Conservation (phyloP, 163 green algal species). For the Chlamydomonas reinhardtii region DNA sequence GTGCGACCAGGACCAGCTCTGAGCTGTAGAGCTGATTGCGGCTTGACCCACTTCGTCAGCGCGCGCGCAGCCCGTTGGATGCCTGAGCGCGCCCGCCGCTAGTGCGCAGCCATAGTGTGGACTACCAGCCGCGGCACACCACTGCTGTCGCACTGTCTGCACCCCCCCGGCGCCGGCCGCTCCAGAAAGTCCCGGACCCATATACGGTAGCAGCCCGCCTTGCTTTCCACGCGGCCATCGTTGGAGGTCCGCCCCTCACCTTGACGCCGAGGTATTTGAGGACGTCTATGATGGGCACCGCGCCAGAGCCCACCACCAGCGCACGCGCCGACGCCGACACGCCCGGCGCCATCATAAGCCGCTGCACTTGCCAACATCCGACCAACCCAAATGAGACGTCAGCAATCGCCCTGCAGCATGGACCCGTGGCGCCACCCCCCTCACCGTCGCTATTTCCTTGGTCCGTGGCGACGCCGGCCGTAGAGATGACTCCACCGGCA, state of each 20-base stretch:
- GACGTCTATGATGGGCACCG: conserved; percentile 21
- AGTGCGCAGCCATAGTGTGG: too few relatives aligned
- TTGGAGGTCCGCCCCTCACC: neutral
- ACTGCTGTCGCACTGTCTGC: too few relatives aligned
- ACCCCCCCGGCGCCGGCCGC: too few relatives aligned
- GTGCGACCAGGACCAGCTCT: too few relatives aligned
- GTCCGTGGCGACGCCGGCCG: conserved; percentile 26
- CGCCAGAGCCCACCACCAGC: conserved; percentile 29
- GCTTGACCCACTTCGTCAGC: too few relatives aligned
- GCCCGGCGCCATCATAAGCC: conserved; percentile 14
- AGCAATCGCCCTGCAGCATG: neutral
- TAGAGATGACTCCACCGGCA: conserved; percentile 24
- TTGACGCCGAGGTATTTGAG: conserved; percentile 41
- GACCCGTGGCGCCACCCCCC: neutral
- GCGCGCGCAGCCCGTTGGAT: too few relatives aligned
- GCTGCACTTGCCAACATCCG: neutral
- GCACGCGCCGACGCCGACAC: neutral
- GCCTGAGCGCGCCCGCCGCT: too few relatives aligned
- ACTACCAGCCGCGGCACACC: too few relatives aligned
- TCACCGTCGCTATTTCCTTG: conserved; percentile 32
- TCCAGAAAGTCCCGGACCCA: too few relatives aligned
- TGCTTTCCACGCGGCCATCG: too few relatives aligned
- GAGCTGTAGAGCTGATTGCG: too few relatives aligned
- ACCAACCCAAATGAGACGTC: neutral
- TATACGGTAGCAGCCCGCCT: too few relatives aligned